Evolutionary conservation across 2,329 filamentous ascomycete species (phyloP), one percentile per base, ranked within the genome.

Genomic region (Aspergillus pseudoviridinutans): DNA sequence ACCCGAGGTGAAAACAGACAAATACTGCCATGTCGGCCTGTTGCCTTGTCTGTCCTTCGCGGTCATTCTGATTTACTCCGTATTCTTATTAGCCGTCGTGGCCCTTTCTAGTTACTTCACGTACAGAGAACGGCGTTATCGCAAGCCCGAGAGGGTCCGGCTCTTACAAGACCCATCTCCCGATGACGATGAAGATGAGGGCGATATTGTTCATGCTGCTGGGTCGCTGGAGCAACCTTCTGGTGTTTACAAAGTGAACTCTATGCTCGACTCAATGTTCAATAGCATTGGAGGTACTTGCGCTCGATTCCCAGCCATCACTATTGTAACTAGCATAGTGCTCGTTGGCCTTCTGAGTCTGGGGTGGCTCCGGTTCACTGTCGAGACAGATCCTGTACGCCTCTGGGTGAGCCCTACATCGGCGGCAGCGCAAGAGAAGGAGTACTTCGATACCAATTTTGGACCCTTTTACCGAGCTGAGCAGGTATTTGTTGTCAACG

Each of bases 321-420:
- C 92, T 1, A 96, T 97, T 62, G 76, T 81, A 2, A 78, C 82
- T 7, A 93, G 90, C 61, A 71, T 97, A n/a, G 54, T 94, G 1
- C 69, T 94, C 2, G 89, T 97, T 10, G 83, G 81, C 1, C 71
- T 96, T 4, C 80, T 99, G 60, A 97, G 92, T 69, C 76, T 93
- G 38, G 94, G 94, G 1, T 96, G 91, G 91, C 78, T 94, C 58
- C 85, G 85, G 49, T 99, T 99, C 68, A 83, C 90, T n/a, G 82
- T 99, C 38, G 94, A 97, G 74, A 90, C 82, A 24, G 89, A 97
- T 61, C 94, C 94, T 5, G 94, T 95, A 10, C 87, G 90, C 50
- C 79, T 99, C 8, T 99, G 94, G 94, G 94, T 99, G n/a, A 92
- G 93, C 66, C 94, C 94, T 7, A 89, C 89, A 8, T 97, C 94